Evolutionary conservation across 345 rosid genomes (phyloP).

Genomic region (Eucalyptus urophylla): DNA sequence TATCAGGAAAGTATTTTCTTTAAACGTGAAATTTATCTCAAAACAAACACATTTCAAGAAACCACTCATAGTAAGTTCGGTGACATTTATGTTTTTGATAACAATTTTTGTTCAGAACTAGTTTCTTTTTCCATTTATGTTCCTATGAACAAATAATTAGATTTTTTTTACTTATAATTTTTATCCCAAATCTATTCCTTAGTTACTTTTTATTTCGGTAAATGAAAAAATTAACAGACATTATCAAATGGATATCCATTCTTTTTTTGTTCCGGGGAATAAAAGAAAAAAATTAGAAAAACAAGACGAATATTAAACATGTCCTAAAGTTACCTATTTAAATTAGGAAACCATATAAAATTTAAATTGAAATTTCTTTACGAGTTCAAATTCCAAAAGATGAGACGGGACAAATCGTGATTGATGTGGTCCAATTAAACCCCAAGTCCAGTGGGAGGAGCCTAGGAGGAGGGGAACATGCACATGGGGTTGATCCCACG

Average conservation of each 20-base stretch:
- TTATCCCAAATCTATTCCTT: no score
- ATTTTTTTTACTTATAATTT: no score
- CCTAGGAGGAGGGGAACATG: not conserved
- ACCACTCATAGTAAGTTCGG: no score
- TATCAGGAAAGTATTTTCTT: no score
- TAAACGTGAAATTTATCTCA: no score
- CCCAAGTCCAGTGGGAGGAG: not conserved
- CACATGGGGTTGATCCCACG: not conserved
- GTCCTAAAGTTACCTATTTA: not conserved
- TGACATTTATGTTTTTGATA: no score
- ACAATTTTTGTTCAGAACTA: no score
- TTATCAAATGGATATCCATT: fast-evolving
- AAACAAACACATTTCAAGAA: no score
- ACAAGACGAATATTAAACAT: no score
- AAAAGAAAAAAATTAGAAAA: no score
- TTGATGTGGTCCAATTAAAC: not conserved
- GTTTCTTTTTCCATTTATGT: no score
- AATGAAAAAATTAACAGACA: fast-evolving
- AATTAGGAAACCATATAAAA: not conserved
- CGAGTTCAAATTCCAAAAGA: not conserved
- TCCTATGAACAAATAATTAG: no score
- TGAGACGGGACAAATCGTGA: fast-evolving
- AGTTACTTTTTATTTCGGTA: fast-evolving
- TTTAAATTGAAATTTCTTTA: not conserved
- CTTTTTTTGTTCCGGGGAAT: fast-evolving